Evolutionary conservation across 2,329 filamentous ascomycete species (phyloP), one percentile per base, ranked within the genome.

Genomic region (Tolypocladium ovalisporum): DNA sequence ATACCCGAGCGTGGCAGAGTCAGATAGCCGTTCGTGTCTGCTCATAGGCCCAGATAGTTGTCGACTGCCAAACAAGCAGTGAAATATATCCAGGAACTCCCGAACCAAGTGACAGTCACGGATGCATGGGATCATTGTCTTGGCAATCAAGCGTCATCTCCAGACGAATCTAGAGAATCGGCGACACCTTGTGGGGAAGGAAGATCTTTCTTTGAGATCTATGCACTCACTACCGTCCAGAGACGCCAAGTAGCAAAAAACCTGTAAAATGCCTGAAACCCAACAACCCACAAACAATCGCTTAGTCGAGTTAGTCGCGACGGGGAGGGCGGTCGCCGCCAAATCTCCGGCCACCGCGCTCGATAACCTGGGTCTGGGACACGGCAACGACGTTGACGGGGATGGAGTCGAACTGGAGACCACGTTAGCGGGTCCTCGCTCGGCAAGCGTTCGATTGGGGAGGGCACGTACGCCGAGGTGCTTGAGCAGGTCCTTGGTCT

Each of bases 401-500:
- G 78, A 99, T 92, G 68, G 86, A 85, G 79, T 99, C 94, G 83
- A 99, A 99, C 92, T 97, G 70, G 62, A 35, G 10, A 19, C 1
- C 22, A 2, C 27, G 66, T 76, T 62, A 76, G 69, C 51, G 56
- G 59, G 12, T 39, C 4, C 7, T 12, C 7, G n/a, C 51, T 9
- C 17, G 36, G 36, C n/a, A 12, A 13, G 10, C 12, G 40, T n/a
- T 22, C 5, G 24, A 3, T 44, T 29, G 53, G 3, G 34, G 17
- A 17, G 12, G 49, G 44, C 71, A 92, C 92, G 71, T 93, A 97
- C 92, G 78, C 94, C 94, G 71, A 99, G 85, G 84, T 88, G 90
- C 90, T 99, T 99, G 75, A 99, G 85, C 70, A 99, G 83, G 74
- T 97, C 94, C 88, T 97, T 97, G 77, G 94, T 99, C 83, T 99